Evolutionary conservation across 441 rosid genomes (phyloP), one percentile per base, ranked within the genome.

Genomic region (Theobroma grandiflorum): DNA sequence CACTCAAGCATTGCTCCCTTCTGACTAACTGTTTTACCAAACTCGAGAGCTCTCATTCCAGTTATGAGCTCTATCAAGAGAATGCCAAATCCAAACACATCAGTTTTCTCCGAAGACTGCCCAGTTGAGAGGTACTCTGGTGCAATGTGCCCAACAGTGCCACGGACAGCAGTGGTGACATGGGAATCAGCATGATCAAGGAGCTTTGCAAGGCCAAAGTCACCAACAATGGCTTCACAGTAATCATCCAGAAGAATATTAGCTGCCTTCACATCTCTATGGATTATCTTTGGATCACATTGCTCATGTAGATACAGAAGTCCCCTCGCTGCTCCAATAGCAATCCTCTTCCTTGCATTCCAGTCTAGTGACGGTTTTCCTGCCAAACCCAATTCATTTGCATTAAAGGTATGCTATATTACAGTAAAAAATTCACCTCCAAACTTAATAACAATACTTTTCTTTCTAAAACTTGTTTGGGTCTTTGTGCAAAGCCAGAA

Each of bases 1-100:
- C 98, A 94, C 78, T 91, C 98, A 26, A 92, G 97, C 93, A 91
- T 91, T 22, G 96, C 99, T 86, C 98, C 97, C 84, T 94, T 94
- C 86, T 92, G 92, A 74, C 90, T 89, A 57, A 86, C 84, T 10
- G 91, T 88, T 85, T 95, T 94, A 12, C 98, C 97, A 74, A 92
- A 91, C 92, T 94, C 97, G 0, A 94, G 93, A 45, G 98, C 95
- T 84, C 97, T 89, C 94, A 90, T 92, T 14, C 99, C 98, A 45
- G 99, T 94, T 18, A 94, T 94, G 67, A 94, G 99, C 87, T 95
- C 99, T 68, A 95, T 78, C 87, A 95, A 80, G 67, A 95, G 94
- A 84, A 95, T 92, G 79, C 98, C 98, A 7, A 95, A 95, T 69
- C 99, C 97, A 82, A 94, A 95, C 59, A 94, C 98, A 80, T 95